Evolutionary conservation across 164 flowering plant species (phyloP).

Genomic region (Vitis labrusca): DNA sequence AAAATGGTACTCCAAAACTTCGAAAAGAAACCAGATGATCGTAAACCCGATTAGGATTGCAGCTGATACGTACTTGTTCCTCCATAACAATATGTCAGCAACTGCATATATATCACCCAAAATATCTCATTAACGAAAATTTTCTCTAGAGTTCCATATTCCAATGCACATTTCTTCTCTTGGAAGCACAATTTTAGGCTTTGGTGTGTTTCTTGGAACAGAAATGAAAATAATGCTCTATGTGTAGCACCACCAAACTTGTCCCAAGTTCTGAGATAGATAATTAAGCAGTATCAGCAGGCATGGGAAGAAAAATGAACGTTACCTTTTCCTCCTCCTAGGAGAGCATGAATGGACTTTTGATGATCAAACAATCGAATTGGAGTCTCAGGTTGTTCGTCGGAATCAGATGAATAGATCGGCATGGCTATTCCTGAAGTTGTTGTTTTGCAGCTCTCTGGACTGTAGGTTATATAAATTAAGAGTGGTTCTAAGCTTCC

Average conservation of each 20-base stretch:
- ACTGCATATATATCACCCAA: constrained; percentile 26
- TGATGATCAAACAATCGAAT: constrained; percentile 24
- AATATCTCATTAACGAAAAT: too few relatives aligned
- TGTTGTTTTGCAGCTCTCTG: background rate
- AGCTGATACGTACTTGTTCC: constrained; percentile 39
- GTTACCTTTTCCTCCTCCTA: constrained; percentile 52
- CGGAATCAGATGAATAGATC: constrained; percentile 31
- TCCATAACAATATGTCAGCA: constrained; percentile 55
- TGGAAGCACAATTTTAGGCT: too few relatives aligned
- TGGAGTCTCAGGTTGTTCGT: constrained; percentile 7
- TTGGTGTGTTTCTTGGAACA: too few relatives aligned
- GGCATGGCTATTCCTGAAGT: constrained; percentile 21
- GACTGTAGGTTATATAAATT: background rate
- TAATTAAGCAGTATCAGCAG: too few relatives aligned
- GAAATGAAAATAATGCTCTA: too few relatives aligned
- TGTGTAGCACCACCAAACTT: too few relatives aligned
- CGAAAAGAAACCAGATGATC: constrained; percentile 43
- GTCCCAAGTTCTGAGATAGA: too few relatives aligned
- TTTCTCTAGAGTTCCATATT: too few relatives aligned
- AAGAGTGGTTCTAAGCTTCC: constrained; percentile 23
- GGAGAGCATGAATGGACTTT: constrained; percentile 33
- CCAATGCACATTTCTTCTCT: too few relatives aligned
- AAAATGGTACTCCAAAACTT: constrained; percentile 44
- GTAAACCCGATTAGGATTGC: constrained; percentile 36
- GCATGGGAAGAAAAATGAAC: background rate